Base-by-base conservation (phyloP, 352 stramenopile species). In the Phytophthora fragariae region DNA sequence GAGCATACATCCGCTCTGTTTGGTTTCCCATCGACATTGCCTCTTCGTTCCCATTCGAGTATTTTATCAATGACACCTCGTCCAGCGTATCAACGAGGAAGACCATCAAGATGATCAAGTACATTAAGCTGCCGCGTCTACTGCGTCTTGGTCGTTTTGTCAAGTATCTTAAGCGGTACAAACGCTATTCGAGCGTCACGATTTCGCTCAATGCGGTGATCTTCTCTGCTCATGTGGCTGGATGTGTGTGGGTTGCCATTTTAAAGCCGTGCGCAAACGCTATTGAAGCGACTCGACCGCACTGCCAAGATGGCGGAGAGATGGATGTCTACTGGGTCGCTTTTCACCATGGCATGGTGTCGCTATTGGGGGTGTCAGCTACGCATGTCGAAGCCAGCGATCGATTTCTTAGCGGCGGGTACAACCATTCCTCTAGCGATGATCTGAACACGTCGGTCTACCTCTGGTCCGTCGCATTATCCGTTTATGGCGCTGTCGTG, bases 31-130 rank as follows among this genome's bases (percentile, higher is more conserved):
- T 92, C 58, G 85, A 92, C 60, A 15, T 90, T 12, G 75, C 72
- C 0, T 89, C 85, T 19, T 83, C 85, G 15, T 77, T 90, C 19
- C 85, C 85, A 29, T 88, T 91, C 54, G 85, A 91, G 50, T 81
- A 84, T 33, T 78, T 92, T 47, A 58, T 90, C 33, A 76, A 75
- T 6, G 68, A 83, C 17, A 57, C 69, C 3, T 50, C 62, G 2
- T 72, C 75, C 62, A 71, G 56, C 7, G 69, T 81, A 29, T 84
- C 82, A 11, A 92, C 82, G 3, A 84, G 84, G 14, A 90, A 92
- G 61, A 88, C 81, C n/a, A 81, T 92, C 70, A 92, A 92, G 63
- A 83, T 90, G 73, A 86, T 92, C 57, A 92, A 90, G 75, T 92
- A 92, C 65, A 78, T 92, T 37, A 92, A 92, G 53, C 66, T 92